Conservation (phyloP, 371 early-diverging fungal genomes). For the Mucor plumbeus region DNA sequence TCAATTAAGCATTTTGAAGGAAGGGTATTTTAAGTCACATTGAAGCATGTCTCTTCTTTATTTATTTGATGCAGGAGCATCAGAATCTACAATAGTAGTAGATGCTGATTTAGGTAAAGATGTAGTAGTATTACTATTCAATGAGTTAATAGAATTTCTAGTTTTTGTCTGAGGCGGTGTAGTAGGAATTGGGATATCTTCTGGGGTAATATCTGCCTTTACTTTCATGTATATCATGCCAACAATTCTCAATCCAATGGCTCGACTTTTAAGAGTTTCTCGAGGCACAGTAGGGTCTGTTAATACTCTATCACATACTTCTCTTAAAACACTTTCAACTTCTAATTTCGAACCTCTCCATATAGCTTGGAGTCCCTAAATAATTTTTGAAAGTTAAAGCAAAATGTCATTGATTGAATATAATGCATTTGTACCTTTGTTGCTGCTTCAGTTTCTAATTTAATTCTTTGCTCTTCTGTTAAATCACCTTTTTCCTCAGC, state of each 20-base stretch:
- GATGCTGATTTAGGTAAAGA: not conserved
- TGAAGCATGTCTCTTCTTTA: not conserved
- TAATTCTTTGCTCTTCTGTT: slow-evolving; percentile 62
- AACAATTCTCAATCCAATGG: slow-evolving; percentile 72
- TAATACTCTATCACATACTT: slow-evolving; percentile 88
- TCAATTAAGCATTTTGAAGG: not conserved
- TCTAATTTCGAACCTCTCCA: slow-evolving; percentile 96
- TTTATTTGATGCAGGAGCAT: not conserved
- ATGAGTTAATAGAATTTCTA: not conserved
- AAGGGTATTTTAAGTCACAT: slow-evolving; percentile 8
- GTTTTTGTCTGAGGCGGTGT: not conserved
- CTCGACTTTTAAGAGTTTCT: slow-evolving; percentile 62
- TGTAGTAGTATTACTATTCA: not conserved
- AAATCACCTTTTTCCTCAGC: slow-evolving; percentile 83
- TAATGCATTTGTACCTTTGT: slow-evolving; percentile 49
- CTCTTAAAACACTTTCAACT: slow-evolving; percentile 88
- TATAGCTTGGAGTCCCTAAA: slow-evolving; percentile 86
- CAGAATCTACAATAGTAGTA: not conserved
- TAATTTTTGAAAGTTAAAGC: not conserved
- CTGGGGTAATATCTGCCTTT: slow-evolving; percentile 53
- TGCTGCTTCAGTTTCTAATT: slow-evolving; percentile 79
- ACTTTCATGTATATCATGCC: slow-evolving; percentile 74
- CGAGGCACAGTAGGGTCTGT: slow-evolving; percentile 65
- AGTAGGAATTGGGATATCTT: slow-evolving; percentile 42
- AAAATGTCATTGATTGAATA: not conserved